phyloP scores from a whole-genome alignment of 257 asterid genomes.

The Euphrasia confusa region DNA sequence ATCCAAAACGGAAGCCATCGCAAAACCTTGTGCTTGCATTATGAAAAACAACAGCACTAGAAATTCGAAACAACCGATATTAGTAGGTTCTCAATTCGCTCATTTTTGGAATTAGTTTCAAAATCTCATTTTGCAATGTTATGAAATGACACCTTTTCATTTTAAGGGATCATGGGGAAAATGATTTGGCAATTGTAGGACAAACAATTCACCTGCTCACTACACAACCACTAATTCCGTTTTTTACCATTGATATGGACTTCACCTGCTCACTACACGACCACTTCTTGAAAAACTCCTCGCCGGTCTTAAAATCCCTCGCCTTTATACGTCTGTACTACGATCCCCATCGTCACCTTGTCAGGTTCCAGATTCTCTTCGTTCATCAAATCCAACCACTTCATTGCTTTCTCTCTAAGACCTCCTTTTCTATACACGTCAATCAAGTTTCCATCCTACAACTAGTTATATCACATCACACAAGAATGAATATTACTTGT shows the following conservation, averaged over 20 bases:
- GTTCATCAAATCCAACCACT: constrained; percentile 78
- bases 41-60: constrained; percentile 80
- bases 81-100: constrained; percentile 3
- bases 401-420: constrained; percentile 46
- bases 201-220: no score
- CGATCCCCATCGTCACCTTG: constrained; percentile 85
- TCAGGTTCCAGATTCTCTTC: constrained; percentile 64
- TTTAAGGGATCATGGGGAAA: not conserved
- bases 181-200: not conserved
- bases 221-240: constrained; percentile 14
- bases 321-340: constrained; percentile 89
- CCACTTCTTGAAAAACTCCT: constrained; percentile 81
- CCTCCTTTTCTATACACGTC: constrained; percentile 85
- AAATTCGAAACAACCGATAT: not conserved
- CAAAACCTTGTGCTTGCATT: constrained; percentile 78
- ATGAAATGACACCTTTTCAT: no score
- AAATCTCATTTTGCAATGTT: not conserved
- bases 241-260: constrained; percentile 26
- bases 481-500: no score
- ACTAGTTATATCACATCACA: no score
- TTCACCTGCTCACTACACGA: constrained; percentile 33
- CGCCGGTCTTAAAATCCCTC: constrained; percentile 75
- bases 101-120: not conserved
- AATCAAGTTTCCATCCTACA: constrained; percentile 64
- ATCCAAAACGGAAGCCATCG: constrained; percentile 84